phyloP scores from a whole-genome alignment of 495 filamentous ascomycete genomes.

The Bryoglossum gracile region DNA sequence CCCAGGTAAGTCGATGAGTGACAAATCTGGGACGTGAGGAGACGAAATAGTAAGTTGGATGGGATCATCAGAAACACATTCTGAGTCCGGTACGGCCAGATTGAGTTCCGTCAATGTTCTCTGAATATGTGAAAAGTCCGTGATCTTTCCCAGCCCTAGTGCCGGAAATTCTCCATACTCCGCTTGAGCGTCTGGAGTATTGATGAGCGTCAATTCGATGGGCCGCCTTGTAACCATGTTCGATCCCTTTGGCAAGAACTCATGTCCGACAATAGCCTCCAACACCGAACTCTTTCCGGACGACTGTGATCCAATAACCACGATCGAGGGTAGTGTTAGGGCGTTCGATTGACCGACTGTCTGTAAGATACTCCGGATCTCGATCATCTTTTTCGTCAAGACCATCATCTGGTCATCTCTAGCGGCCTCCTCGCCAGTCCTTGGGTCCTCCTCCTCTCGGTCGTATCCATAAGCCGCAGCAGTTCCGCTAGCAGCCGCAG shows the following conservation, averaged over 20 bases:
- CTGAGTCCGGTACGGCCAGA: slow-evolving; percentile 76
- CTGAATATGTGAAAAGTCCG: slow-evolving; percentile 89
- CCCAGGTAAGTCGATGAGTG: slow-evolving; percentile 90
- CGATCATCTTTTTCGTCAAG: slow-evolving; percentile 98
- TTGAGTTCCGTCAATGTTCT: slow-evolving; percentile 93
- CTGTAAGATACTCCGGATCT: slow-evolving; percentile 87
- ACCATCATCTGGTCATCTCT: slow-evolving; percentile 99
- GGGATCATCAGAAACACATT: slow-evolving; percentile 93
- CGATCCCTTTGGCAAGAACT: slow-evolving; percentile 92
- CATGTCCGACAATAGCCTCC: slow-evolving; percentile 95
- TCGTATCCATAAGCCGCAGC: slow-evolving; percentile 75
- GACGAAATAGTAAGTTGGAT: slow-evolving; percentile 95
- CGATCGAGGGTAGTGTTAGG: slow-evolving; percentile 86
- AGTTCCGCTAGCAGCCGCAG: slow-evolving; percentile 49
- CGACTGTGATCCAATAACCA: slow-evolving; percentile 96
- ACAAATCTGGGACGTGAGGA: slow-evolving; percentile 90
- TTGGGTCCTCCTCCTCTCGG: slow-evolving; percentile 55
- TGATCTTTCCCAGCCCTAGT: slow-evolving; percentile 80
- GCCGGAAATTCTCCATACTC: slow-evolving; percentile 98
- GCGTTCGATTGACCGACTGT: slow-evolving; percentile 84
- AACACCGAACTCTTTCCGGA: slow-evolving; percentile 97
- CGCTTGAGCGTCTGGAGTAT: slow-evolving; percentile 80
- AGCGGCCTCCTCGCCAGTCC: slow-evolving; percentile 50
- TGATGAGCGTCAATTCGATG: slow-evolving; percentile 94
- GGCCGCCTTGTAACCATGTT: slow-evolving; percentile 98